A percentile compares a stretch with the other conserved stretches of the same genome.
Evolutionary conservation across 148 eudicot genomes (phyloP).

Genomic region (Fagopyrum esculentum): DNA sequence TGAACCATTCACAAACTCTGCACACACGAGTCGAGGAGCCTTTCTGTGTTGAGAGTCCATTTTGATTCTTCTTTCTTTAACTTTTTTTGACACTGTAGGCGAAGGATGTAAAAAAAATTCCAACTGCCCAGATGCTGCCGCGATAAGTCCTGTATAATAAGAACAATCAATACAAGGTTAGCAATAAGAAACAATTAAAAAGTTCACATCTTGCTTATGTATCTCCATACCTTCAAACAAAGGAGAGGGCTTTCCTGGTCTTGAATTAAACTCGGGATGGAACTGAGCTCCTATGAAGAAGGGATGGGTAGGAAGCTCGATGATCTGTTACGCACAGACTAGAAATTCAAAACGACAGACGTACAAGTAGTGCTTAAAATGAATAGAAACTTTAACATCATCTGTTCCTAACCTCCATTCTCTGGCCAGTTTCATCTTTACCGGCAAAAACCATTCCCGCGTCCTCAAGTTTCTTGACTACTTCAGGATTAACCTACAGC

Average conservation of each 20-base stretch:
- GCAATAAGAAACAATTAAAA: neutral
- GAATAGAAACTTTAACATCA: slow-evolving; percentile 6
- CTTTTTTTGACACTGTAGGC: neutral
- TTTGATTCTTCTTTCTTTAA: neutral
- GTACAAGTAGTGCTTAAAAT: neutral
- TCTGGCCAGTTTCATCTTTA: slow-evolving; percentile 81
- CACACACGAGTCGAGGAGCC: slow-evolving; percentile 24
- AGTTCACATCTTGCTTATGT: neutral
- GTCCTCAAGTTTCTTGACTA: slow-evolving; percentile 66
- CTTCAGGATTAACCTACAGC: slow-evolving; percentile 79
- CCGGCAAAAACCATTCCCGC: slow-evolving; percentile 91
- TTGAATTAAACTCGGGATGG: slow-evolving; percentile 93
- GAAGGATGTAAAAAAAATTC: slow-evolving; percentile 31
- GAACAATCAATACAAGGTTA: neutral
- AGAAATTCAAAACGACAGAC: neutral
- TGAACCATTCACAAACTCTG: slow-evolving; percentile 24
- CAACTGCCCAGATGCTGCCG: slow-evolving; percentile 75
- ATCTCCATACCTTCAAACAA: slow-evolving; percentile 57
- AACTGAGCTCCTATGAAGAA: slow-evolving; percentile 87
- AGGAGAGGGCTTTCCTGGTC: slow-evolving; percentile 94
- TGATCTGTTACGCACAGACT: slow-evolving; percentile 40
- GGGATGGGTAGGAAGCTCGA: slow-evolving; percentile 78
- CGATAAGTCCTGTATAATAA: slow-evolving; percentile 55
- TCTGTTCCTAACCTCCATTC: slow-evolving; percentile 72
- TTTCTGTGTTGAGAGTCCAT: slow-evolving; percentile 18